Evolutionary conservation across 768 basidiomycete species (phyloP).

Genomic region (Suillus alpinus): DNA sequence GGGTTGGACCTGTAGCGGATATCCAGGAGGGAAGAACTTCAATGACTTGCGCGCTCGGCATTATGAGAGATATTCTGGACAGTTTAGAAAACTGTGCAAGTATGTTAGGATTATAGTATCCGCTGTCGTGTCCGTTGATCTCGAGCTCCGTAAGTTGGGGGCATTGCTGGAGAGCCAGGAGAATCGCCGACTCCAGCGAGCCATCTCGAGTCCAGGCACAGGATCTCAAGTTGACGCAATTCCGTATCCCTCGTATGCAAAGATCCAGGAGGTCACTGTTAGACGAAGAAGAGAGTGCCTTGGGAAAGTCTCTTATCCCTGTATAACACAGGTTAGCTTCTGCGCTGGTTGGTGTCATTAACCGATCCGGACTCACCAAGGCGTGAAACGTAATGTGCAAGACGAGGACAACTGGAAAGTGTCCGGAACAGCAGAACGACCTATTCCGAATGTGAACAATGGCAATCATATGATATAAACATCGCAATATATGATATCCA

Average conservation of each 20-base stretch:
- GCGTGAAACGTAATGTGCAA: constrained; percentile 55
- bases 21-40: constrained; percentile 52
- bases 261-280: constrained; percentile 35
- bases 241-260: constrained; percentile 51
- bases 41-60: constrained; percentile 63
- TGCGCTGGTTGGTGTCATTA: constrained; percentile 1
- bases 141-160: constrained; percentile 53
- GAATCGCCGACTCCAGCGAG: constrained; percentile 57
- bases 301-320: constrained; percentile 79
- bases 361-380: constrained; percentile 48
- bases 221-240: constrained; percentile 57
- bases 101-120: constrained; percentile 50
- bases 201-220: constrained; percentile 84
- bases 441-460: constrained; percentile 31
- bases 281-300: constrained; percentile 33
- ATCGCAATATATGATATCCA: constrained; percentile 21
- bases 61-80: constrained; percentile 62
- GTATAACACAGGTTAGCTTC: constrained; percentile 1
- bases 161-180: constrained; percentile 48
- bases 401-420: constrained; percentile 48
- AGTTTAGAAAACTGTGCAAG: constrained; percentile 52
- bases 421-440: constrained; percentile 61
- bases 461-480: background rate
- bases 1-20: constrained; percentile 36
- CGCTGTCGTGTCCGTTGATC: constrained; percentile 63